These are phyloP conservation scores for Lippia alba DNA, from an alignment of 305 asterid genomes.

Conservation along the genomic window DNA sequence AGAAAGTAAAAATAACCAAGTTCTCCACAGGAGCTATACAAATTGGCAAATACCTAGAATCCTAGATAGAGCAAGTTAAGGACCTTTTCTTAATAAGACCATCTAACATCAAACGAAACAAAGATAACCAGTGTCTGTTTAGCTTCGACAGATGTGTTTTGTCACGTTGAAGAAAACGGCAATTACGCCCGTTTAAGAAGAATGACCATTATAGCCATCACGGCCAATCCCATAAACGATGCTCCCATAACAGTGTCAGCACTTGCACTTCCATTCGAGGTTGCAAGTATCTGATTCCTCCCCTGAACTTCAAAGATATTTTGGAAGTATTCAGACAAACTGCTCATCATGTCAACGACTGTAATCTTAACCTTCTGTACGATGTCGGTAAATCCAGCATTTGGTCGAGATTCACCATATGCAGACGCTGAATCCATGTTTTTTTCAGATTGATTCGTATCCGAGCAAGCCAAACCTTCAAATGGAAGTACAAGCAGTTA, in stretches of 20 bases:
- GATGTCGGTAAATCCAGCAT: conserved; percentile 21
- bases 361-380: conserved; percentile 39
- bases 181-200: conserved; percentile 45
- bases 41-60: not conserved
- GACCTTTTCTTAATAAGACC: not conserved
- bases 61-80: not conserved
- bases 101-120: not conserved
- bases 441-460: conserved; percentile 24
- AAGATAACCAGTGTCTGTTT: not conserved
- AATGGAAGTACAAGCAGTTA: not conserved
- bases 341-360: conserved; percentile 55
- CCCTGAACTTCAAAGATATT: conserved; percentile 44
- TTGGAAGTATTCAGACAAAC: conserved; percentile 50
- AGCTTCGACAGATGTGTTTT: conserved; percentile 53
- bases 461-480: conserved; percentile 19
- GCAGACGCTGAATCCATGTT: conserved; percentile 14
- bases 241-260: conserved; percentile 47
- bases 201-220: conserved; percentile 62
- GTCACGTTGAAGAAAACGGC: conserved; percentile 10
- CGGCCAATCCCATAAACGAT: conserved; percentile 55
- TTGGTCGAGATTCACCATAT: not conserved
- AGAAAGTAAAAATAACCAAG: not conserved
- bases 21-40: not conserved
- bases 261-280: conserved; percentile 40
- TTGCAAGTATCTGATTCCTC: not conserved